Conservation (phyloP, 108 stramenopile genomes). For the Skeletonema marinoi region DNA sequence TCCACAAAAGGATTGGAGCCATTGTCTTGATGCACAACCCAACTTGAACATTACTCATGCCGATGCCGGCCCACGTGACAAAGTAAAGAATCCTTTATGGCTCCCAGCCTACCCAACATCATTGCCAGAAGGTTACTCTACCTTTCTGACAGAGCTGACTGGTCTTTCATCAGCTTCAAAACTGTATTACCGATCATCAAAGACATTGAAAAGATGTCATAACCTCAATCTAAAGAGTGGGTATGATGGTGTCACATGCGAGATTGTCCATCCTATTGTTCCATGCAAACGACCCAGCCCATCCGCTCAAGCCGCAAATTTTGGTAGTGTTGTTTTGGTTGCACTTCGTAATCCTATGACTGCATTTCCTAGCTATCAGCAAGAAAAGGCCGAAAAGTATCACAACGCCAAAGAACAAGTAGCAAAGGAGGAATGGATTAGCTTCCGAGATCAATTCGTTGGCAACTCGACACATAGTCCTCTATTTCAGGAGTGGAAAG, state of each 20-base stretch:
- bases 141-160: slow-evolving; percentile 22
- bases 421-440: slow-evolving; percentile 41
- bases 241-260: slow-evolving; percentile 34
- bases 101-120: slow-evolving; percentile 43
- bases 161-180: slow-evolving; percentile 26
- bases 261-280: slow-evolving; percentile 43
- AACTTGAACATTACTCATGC: background rate
- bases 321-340: slow-evolving; percentile 27
- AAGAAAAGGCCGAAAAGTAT: slow-evolving; percentile 61
- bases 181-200: slow-evolving; percentile 22
- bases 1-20: background rate
- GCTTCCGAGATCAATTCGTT: slow-evolving; percentile 55
- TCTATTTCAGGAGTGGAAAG: slow-evolving; percentile 47
- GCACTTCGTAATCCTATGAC: slow-evolving; percentile 57
- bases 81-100: slow-evolving; percentile 27
- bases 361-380: slow-evolving; percentile 55
- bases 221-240: background rate
- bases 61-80: background rate
- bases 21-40: background rate
- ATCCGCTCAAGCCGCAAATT: slow-evolving; percentile 28
- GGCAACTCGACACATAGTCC: slow-evolving; percentile 10
- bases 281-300: slow-evolving; percentile 19
- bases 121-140: slow-evolving; percentile 14
- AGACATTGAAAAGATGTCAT: slow-evolving; percentile 32
- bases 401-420: slow-evolving; percentile 49